Evolutionary conservation across 768 basidiomycete genomes (phyloP).

Genomic region (Leccinum variicolor): DNA sequence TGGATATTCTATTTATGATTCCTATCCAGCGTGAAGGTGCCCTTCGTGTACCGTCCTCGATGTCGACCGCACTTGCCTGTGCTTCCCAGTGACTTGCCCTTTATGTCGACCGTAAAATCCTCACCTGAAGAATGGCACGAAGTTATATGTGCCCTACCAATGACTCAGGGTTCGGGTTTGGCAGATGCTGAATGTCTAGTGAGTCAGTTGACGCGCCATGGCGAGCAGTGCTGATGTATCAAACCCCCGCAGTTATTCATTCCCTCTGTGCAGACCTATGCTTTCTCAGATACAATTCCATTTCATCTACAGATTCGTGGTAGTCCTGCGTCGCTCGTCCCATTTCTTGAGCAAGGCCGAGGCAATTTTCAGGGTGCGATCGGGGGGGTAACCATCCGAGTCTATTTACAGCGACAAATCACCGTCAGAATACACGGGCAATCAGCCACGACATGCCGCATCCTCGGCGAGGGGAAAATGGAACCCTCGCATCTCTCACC

Average conservation of each 20-base stretch:
- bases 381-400: slow-evolving; percentile 35
- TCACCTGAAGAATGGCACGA: slow-evolving; percentile 67
- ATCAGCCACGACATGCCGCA: slow-evolving; percentile 8
- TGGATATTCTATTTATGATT: not conserved
- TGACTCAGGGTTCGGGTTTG: slow-evolving; percentile 31
- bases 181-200: slow-evolving; percentile 51
- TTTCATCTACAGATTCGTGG: slow-evolving; percentile 64
- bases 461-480: slow-evolving; percentile 49
- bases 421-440: slow-evolving; percentile 31
- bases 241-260: slow-evolving; percentile 49
- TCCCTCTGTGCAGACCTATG: slow-evolving; percentile 53
- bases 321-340: slow-evolving; percentile 40
- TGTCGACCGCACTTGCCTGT: slow-evolving; percentile 56
- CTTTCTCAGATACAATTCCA: slow-evolving; percentile 53
- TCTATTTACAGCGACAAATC: slow-evolving; percentile 53
- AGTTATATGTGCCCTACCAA: slow-evolving; percentile 42
- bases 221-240: not conserved
- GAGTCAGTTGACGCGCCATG: slow-evolving; percentile 9
- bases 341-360: slow-evolving; percentile 36
- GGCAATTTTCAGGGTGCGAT: not conserved
- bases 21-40: slow-evolving; percentile 41
- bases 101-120: slow-evolving; percentile 57
- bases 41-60: slow-evolving; percentile 51
- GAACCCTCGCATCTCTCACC: slow-evolving; percentile 40
- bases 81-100: slow-evolving; percentile 38